Base-by-base conservation (phyloP, 768 basidiomycete species). In the Pulveroboletus sp. region DNA sequence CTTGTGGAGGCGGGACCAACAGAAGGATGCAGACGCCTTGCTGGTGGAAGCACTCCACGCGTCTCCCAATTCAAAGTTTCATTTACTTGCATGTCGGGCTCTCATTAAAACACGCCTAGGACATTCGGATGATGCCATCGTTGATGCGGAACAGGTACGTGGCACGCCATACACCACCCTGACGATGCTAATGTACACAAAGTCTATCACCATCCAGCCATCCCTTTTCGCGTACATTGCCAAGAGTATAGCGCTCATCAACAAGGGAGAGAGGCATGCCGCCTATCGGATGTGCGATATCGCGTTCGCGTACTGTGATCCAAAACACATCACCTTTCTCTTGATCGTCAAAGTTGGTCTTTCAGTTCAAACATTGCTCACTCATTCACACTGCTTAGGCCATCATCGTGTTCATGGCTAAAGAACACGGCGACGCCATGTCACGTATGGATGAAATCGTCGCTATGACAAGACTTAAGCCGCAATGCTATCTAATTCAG, bases 61-160 rank as follows among this genome's bases (percentile, higher is more conserved):
- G 16, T 38, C 54, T 11, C 23, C 11, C 12, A 6, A 24, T n/a
- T 1, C 13, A 8, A 20, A 11, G 12, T 39, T 39, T 29, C 24
- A 47, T 27, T 35, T 16, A 3, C 26, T 58, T 11, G 50, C 54
- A 5, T 35, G 30, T 17, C 22, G 47, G 38, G 44, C 54, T 1
- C 40, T 58, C 20, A n/a, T 56, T 2, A 17, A 31, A 2, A n/a
- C 50, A 11, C 56, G 34, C 6, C 24, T 56, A 13, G 2, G 14
- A 20, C n/a, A 35, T 2, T 56, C 50, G 56, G 42, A 47, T 6
- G 19, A 0, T 13, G 56, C 56, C 1, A 31, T 49, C 7, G 3
- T 3, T 0, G 47, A 58, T 17, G 57, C 55, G 1, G 22, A 53
- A 17, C 7, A 42, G 39, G 58, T 58, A 22, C n/a, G n/a, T 10